Base-by-base conservation (phyloP, 1,284 basidiomycete genomes). In the Apiotrichum porosum region DNA sequence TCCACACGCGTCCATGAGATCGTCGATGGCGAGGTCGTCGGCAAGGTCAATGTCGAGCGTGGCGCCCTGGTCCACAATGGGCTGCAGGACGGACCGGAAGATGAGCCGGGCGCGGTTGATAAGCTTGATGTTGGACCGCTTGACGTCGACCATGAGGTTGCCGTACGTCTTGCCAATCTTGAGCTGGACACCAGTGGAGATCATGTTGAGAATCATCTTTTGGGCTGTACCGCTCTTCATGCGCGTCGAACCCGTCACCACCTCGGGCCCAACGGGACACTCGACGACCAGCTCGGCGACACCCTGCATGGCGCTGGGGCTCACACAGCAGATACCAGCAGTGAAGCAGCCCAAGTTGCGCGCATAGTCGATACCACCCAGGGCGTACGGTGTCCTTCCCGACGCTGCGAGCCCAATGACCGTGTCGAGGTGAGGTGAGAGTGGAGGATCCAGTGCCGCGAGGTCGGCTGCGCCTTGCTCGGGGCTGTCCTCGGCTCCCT, bases 161-260 rank as follows among this genome's bases (percentile, higher is more conserved):
- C 57, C 57, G 35, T 51, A 54, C 26, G 57, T 59, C 52, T 57
- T 57, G 28, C 57, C 57, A 12, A 50, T 42, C n/a, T 41, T 42
- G 17, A 59, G 47, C 44, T 48, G 44, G 9, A 56, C 47, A 4
- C 51, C 54, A 1, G 54, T 54, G 9, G 47, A 50, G 26, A 59
- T 44, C 57, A 56, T 59, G 42, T 59, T 59, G 26, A 59, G 51
- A 12, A 59, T 49, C 57, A 59, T 54, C 49, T 59, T 59, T 19
- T 46, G 43, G 28, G 57, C 57, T 17, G 51, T 59, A 1, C 54
- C 57, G 17, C 37, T 37, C 51, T 59, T 59, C 51, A 59, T 54
- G 37, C 57, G 28, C 18, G 57, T 59, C 35, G 46, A 50, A 10
- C 57, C 57, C 15, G 57, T 57, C 13, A 59, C 55, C 18, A 54